Base-by-base conservation (phyloP, 176 grass and related monocot species). In the Echinochloa phyllopogon region DNA sequence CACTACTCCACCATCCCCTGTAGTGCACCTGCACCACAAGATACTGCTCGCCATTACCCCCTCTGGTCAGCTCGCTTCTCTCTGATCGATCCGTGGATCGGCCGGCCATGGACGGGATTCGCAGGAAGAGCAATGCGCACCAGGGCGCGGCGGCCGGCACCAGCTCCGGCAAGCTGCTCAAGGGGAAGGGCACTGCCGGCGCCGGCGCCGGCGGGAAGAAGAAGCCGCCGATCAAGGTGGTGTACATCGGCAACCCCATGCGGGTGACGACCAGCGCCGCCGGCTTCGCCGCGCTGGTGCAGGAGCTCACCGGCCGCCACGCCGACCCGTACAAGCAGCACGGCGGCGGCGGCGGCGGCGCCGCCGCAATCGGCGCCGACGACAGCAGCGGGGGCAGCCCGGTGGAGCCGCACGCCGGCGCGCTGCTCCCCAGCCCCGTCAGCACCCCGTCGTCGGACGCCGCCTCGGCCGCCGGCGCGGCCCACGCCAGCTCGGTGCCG, bases 171-270 rank as follows among this genome's bases (percentile, higher is more conserved):
- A 20, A 56, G 83, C 36, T 36, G 83, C 36, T 36, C 45, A 82
- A 86, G 84, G 39, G 73, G 65, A 86, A 82, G 65, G 51, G 29
- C 29, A 33, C 56, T 20, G 69, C 0, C 6, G n/a, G 15, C 43
- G 14, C 14, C 39, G 61, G n/a, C 58, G 65, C 72, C 48, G 73
- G 79, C 1, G 55, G 29, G 21, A 90, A 60, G 21, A 90, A 60
- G 86, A 94, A 92, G 71, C 69, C 89, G 53, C 78, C 92, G 64
- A 80, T 97, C 56, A 97, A 94, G 84, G 61, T 97, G 51, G 87
- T 94, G 57, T 94, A 94, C 90, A 94, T 97, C 86, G 83, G 83
- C 67, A 97, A 97, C 84, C 94, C 94, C 15, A 69, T 97, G 81
- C 84, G 90, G 65, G 87, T 97, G 48, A 90, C 82, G 3, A 88